Evolutionary conservation across 371 early-diverging fungal species (phyloP).

Genomic region (Mucor velutinosus): DNA sequence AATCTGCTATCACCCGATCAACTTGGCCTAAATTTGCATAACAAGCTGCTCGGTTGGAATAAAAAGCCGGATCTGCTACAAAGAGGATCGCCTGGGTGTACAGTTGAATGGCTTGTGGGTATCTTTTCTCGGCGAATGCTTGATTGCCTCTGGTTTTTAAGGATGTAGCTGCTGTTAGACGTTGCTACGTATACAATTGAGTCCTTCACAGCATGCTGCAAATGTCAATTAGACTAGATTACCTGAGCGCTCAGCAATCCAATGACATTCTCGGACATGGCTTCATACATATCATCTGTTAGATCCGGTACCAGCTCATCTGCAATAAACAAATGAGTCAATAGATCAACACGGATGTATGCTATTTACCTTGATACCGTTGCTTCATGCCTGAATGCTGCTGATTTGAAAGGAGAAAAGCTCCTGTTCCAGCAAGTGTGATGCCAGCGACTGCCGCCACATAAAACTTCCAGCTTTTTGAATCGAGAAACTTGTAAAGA

Average conservation of each 20-base stretch:
- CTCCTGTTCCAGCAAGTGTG: constrained; percentile 64
- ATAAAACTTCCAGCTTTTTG: constrained; percentile 76
- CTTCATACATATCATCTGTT: constrained; percentile 40
- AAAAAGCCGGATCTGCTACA: constrained; percentile 78
- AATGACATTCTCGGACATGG: constrained; percentile 63
- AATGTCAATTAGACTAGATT: neutral
- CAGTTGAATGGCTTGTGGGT: constrained; percentile 78
- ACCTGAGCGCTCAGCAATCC: constrained; percentile 56
- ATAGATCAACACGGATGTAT: neutral
- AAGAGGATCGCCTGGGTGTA: constrained; percentile 89
- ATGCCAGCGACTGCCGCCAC: constrained; percentile 66
- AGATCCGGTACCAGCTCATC: neutral
- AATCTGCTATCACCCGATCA: constrained; percentile 73
- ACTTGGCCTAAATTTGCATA: constrained; percentile 87
- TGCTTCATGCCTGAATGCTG: neutral
- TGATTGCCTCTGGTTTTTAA: constrained; percentile 87
- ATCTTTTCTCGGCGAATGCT: constrained; percentile 79
- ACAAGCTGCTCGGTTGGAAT: constrained; percentile 96
- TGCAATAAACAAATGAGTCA: neutral
- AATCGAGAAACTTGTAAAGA: constrained; percentile 55
- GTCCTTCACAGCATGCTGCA: neutral
- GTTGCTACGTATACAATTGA: constrained; percentile 40
- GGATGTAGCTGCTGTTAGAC: constrained; percentile 60
- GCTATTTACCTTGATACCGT: neutral
- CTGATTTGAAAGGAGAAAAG: constrained; percentile 61